Evolutionary conservation across 106 monocot genomes (phyloP).

Genomic region (Vanilla planifolia): DNA sequence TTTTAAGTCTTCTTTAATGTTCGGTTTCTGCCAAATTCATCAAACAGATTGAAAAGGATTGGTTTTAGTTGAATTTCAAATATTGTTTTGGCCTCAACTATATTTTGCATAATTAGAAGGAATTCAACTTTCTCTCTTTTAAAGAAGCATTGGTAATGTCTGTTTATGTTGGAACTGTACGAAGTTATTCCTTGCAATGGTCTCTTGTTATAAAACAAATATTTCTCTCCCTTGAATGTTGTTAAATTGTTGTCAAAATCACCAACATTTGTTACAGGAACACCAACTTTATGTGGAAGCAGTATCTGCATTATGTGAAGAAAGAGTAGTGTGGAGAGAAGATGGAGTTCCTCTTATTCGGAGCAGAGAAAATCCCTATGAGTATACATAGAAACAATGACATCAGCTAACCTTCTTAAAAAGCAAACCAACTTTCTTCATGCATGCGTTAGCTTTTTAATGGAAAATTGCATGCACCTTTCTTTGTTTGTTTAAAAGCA

Average conservation of each 20-base stretch:
- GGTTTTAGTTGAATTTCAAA: too few species aligned
- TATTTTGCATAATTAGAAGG: background rate
- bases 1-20: too few species aligned
- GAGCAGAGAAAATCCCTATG: slow-evolving; percentile 51
- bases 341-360: slow-evolving; percentile 86
- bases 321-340: slow-evolving; percentile 78
- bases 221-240: background rate
- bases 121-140: background rate
- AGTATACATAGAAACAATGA: slow-evolving; percentile 38
- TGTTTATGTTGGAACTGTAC: too few species aligned
- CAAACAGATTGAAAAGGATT: too few species aligned
- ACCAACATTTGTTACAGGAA: slow-evolving; percentile 42
- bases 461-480: too few species aligned
- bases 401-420: too few species aligned
- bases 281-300: slow-evolving; percentile 68
- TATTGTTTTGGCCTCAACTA: too few species aligned
- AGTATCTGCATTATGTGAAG: slow-evolving; percentile 88
- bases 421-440: too few species aligned
- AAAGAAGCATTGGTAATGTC: too few species aligned
- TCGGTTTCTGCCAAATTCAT: too few species aligned
- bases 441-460: too few species aligned
- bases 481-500: too few species aligned
- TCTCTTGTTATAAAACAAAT: background rate
- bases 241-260: background rate
- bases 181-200: background rate